Conservation (phyloP, 768 basidiomycete genomes). For the Lactifluus rugatus region DNA sequence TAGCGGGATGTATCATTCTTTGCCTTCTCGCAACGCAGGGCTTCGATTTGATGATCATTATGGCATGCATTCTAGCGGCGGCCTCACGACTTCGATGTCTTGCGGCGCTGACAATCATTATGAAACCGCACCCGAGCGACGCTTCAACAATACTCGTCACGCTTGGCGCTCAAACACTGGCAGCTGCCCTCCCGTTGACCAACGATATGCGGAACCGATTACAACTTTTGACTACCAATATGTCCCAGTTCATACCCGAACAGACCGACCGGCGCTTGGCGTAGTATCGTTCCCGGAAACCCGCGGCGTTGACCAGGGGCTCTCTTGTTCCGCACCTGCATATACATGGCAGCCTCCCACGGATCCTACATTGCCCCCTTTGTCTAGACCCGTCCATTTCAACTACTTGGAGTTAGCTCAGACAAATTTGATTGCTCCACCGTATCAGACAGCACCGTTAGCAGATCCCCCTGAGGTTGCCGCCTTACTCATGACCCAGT, state of each 20-base stretch:
- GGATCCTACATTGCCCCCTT: not conserved
- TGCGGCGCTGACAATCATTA: not conserved
- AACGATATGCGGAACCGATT: not conserved
- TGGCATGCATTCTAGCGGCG: too few relatives aligned
- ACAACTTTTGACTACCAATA: not conserved
- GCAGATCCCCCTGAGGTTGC: constrained; percentile 10
- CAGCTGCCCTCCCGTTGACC: not conserved
- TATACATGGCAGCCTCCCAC: not conserved
- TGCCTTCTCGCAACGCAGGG: not conserved
- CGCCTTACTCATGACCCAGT: not conserved
- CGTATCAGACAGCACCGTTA: not conserved
- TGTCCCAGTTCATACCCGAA: not conserved
- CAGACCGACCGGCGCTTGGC: not conserved
- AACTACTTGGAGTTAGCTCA: not conserved
- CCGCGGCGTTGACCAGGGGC: not conserved
- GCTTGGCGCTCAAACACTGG: not conserved
- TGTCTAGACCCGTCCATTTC: not conserved
- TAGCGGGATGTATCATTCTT: not conserved
- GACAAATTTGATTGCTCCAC: not conserved
- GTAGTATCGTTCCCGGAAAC: not conserved
- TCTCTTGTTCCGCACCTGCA: not conserved
- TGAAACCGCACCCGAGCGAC: not conserved
- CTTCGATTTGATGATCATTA: not conserved
- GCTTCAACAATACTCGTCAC: not conserved
- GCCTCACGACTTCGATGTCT: not conserved